These are phyloP conservation scores for Chenopodium formosanum DNA, from an alignment of 148 eudicot species.

Conservation along the genomic window DNA sequence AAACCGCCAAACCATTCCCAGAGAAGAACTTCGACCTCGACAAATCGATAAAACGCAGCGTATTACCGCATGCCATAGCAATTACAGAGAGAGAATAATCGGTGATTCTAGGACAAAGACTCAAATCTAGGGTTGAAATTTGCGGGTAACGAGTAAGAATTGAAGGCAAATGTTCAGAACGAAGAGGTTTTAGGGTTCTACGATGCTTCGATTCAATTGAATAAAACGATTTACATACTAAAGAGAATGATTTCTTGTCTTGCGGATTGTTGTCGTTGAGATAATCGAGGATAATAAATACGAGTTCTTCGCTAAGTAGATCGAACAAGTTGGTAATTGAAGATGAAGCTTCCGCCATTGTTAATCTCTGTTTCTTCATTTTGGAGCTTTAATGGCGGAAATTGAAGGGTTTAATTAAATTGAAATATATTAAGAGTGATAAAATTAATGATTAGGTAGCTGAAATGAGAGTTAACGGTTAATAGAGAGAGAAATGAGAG, in stretches of 20 bases:
- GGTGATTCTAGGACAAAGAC: constrained; percentile 72
- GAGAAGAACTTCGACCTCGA: constrained; percentile 62
- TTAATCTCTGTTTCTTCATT: constrained; percentile 55
- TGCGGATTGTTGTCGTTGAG: constrained; percentile 44
- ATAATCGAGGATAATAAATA: constrained; percentile 58
- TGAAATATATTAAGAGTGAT: background rate
- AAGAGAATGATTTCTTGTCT: constrained; percentile 70
- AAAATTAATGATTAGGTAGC: background rate
- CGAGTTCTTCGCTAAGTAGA: constrained; percentile 59
- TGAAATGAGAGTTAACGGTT: background rate
- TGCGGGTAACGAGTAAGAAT: constrained; percentile 44
- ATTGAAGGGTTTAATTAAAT: background rate
- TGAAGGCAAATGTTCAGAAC: constrained; percentile 45
- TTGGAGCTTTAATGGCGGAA: constrained; percentile 13
- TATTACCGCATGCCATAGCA: constrained; percentile 17
- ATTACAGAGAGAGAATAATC: constrained; percentile 41
- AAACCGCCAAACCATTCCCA: constrained; percentile 52
- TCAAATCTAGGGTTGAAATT: constrained; percentile 47
- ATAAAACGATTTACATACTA: constrained; percentile 55
- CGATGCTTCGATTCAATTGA: constrained; percentile 61
- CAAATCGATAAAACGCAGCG: constrained; percentile 50
- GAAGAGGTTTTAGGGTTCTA: constrained; percentile 55
- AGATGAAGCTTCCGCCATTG: constrained; percentile 7
- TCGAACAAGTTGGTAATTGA: constrained; percentile 40
- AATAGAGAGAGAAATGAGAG: background rate